Evolutionary conservation across 2,329 filamentous ascomycete species (phyloP), one percentile per base, ranked within the genome.

Genomic region (Chrysoporthe deuterocubensis): DNA sequence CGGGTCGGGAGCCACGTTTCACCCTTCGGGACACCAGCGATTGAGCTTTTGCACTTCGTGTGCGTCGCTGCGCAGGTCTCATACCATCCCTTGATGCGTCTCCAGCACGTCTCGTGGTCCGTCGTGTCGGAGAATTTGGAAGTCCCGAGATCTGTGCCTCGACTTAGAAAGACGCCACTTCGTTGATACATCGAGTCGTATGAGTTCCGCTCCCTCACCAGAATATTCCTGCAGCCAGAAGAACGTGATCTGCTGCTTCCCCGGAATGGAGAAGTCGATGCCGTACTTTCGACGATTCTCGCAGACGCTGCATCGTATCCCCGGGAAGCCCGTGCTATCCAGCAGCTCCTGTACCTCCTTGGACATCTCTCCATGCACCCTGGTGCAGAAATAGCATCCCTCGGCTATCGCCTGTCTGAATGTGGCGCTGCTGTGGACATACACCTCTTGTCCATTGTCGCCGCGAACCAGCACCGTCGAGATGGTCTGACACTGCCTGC

Each of bases 191-290:
- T 57, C 4, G 21, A 6, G 52, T 18, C 13, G 5, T 13, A n/a
- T 18, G 34, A 7, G 16, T 3, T 57, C 52, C 18, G 26, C 26
- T 21, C 37, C 40, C 56, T 58, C 34, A 60, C 57, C 37, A 32
- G n/a, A 32, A 7, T 18, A 60, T 13, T 60, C 40, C 4, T 60
- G 57, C 21, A 60, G 57, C 57, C 57, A 60, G 8, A 60, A 60
- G 40, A 60, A 60, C 1, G n/a, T 21, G 4, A 60, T 42, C 37
- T 60, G 57, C 57, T 44, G 40, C 37, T 44, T 16, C 4, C 40
- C 57, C 4, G 57, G 57, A 13, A 60, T 60, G 40, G 40, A 60
- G 7, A 60, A 60, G n/a, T 60, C 57, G 57, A 60, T 21, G 34
- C 57, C 40, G 21, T 60, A 60, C 37, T 42, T 40, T 13, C 26